Evolutionary conservation across 345 rosid genomes (phyloP), one percentile per base, ranked within the genome.

Genomic region (Tarenaya hassleriana): DNA sequence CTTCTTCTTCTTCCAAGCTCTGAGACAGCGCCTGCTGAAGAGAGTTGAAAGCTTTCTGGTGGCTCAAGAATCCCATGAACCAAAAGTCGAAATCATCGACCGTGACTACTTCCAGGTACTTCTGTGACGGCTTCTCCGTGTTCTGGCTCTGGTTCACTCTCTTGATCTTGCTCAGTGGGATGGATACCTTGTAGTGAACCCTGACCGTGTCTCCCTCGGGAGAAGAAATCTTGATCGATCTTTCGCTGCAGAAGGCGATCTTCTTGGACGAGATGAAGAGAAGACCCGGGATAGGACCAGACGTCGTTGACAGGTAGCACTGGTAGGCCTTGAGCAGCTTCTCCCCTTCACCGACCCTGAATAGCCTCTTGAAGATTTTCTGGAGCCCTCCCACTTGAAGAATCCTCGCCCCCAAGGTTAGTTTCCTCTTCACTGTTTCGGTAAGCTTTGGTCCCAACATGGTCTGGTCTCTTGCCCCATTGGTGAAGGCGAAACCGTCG

Each of bases 381-480:
- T 69, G 61, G 13, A 69, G 10, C 3, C 73, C 66, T 47, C 69
- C 69, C 0, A 52, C 69, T 38, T 63, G 69, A 53, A 69, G 69
- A 48, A 69, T 69, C 64, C 37, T 69, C 35, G 73, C 73, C 0
- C 73, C 73, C 48, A 69, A 47, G 42, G 65, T 63, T 11, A 69
- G 55, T 24, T 69, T 69, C 56, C 73, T 64, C 52, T 63, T 69
- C 39, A 69, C 74, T 21, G 62, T 69, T 49, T 69, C 78, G 7
- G 69, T 65, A 64, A 77, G 58, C 57, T 62, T 77, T 35, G 68
- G 60, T 39, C 72, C 54, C 49, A 61, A 50, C 57, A 48, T 73
- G 73, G 73, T 73, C 51, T 81, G 94, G 58, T 84, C 94, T 44
- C 77, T 60, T 38, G 58, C 53, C 16, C 77, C 80, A 18, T 51